phyloP scores from a whole-genome alignment of 768 basidiomycete genomes.

The Galerina sulciceps region DNA sequence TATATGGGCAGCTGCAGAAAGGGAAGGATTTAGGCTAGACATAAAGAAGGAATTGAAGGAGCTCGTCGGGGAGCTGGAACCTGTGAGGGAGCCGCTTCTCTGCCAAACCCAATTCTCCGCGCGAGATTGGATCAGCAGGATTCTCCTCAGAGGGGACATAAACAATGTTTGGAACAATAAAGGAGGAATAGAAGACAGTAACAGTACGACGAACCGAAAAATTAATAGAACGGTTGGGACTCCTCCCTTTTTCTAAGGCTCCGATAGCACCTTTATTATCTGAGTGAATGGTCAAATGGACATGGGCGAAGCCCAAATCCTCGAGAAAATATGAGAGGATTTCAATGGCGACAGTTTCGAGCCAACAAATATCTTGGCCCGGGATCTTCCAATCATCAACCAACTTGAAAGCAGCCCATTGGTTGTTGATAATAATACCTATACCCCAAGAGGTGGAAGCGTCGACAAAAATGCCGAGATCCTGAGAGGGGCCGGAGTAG shows the following conservation, averaged over 20 bases:
- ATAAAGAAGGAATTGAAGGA: conserved; percentile 15
- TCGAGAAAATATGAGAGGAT: conserved; percentile 21
- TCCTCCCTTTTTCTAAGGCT: conserved; percentile 32
- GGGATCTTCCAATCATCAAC: conserved; percentile 15
- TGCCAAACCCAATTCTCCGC: conserved; percentile 12
- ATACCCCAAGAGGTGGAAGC: conserved; percentile 29
- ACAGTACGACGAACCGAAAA: conserved; percentile 25
- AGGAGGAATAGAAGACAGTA: conserved; percentile 12
- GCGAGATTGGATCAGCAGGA: conserved; percentile 32
- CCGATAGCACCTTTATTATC: conserved; percentile 43
- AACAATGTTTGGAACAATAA: conserved; percentile 21
- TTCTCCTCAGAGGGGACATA: conserved; percentile 32
- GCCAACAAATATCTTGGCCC: conserved; percentile 28
- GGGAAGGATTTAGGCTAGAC: not conserved
- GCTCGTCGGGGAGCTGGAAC: conserved; percentile 20
- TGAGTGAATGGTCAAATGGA: conserved; percentile 27
- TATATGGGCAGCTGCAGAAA: conserved; percentile 1
- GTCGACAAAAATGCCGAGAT: conserved; percentile 32
- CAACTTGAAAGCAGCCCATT: conserved; percentile 24
- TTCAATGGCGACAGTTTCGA: conserved; percentile 28
- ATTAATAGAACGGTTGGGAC: conserved; percentile 33
- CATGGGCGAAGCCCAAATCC: conserved; percentile 4
- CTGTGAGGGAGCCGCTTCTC: not conserved
- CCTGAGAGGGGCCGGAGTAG: conserved; percentile 9
- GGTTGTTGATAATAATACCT: conserved; percentile 8